phyloP scores from a whole-genome alignment of 352 stramenopile species.

The Chrysophaeum taylorii region DNA sequence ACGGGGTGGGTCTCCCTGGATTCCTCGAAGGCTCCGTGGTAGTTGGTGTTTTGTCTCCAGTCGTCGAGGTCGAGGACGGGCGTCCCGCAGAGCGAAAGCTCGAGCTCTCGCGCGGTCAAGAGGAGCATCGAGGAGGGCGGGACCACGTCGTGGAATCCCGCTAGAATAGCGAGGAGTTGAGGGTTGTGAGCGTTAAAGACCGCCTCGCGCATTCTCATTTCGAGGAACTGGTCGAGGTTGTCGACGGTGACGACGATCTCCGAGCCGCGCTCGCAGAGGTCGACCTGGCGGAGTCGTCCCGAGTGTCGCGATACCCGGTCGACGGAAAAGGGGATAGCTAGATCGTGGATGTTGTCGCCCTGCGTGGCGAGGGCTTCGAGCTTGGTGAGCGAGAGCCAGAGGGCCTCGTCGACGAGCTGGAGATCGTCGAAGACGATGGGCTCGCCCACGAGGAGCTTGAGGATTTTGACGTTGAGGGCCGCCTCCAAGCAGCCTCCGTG shows the following conservation, averaged over 20 bases:
- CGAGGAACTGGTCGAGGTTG: slow-evolving; percentile 89
- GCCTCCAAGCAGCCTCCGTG: slow-evolving; percentile 77
- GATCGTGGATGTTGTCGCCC: slow-evolving; percentile 41
- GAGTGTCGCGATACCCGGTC: slow-evolving; percentile 27
- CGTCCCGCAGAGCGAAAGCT: slow-evolving; percentile 90
- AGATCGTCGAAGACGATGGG: slow-evolving; percentile 92
- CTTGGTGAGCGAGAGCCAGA: slow-evolving; percentile 52
- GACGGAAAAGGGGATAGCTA: slow-evolving; percentile 66
- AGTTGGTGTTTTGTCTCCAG: slow-evolving; percentile 73
- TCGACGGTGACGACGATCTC: slow-evolving; percentile 84
- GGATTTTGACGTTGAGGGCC: slow-evolving; percentile 82
- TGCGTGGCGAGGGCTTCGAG: slow-evolving; percentile 41
- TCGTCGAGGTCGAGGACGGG: slow-evolving; percentile 77
- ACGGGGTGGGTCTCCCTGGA: slow-evolving; percentile 44
- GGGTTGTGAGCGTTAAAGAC: slow-evolving; percentile 85
- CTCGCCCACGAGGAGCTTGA: slow-evolving; percentile 94
- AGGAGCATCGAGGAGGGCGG: slow-evolving; percentile 50
- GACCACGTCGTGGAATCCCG: slow-evolving; percentile 59
- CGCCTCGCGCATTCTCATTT: slow-evolving; percentile 53
- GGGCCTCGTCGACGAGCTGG: slow-evolving; percentile 65
- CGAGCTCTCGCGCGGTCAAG: slow-evolving; percentile 79
- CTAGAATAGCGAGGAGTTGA: slow-evolving; percentile 31
- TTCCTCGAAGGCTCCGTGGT: slow-evolving; percentile 39
- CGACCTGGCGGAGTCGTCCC: slow-evolving; percentile 63
- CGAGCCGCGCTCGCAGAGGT: slow-evolving; percentile 71